Conservation (phyloP, 2,329 filamentous ascomycete genomes). For the Aureobasidium mangrovei region DNA sequence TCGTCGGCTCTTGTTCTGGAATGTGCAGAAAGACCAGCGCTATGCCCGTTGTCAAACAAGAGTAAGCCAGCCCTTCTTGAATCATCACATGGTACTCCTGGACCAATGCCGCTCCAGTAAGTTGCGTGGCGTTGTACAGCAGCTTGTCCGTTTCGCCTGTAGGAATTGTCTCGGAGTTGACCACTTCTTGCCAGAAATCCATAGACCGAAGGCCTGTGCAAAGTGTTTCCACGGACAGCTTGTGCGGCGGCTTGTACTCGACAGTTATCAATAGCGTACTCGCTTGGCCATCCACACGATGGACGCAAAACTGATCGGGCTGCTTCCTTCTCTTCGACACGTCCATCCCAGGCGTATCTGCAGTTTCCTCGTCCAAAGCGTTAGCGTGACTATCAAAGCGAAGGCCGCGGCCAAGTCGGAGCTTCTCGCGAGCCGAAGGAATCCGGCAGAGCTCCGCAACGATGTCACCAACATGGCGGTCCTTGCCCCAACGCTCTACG, state of each 20-base stretch:
- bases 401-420: slow-evolving; percentile 10
- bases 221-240: slow-evolving; percentile 17
- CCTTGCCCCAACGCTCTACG: slow-evolving; percentile 7
- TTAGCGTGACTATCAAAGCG: slow-evolving; percentile 9
- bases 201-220: slow-evolving; percentile 16
- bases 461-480: slow-evolving; percentile 3
- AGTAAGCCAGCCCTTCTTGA: slow-evolving; percentile 23
- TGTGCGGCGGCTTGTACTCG: slow-evolving; percentile 22
- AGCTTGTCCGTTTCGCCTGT: slow-evolving; percentile 15
- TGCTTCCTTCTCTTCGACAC: background rate
- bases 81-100: slow-evolving; percentile 27
- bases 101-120: slow-evolving; percentile 19
- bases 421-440: slow-evolving; percentile 1
- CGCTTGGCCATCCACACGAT: slow-evolving; percentile 2
- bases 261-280: slow-evolving; percentile 12
- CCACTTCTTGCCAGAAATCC: slow-evolving; percentile 19
- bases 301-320: slow-evolving; percentile 11
- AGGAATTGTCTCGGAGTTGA: slow-evolving; percentile 16
- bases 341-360: background rate
- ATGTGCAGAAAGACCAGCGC: slow-evolving; percentile 19
- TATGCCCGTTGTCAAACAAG: slow-evolving; percentile 22
- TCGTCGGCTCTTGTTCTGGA: slow-evolving; percentile 20
- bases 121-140: slow-evolving; percentile 20
- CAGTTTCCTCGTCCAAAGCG: slow-evolving; percentile 3
- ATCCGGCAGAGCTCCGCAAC: slow-evolving; percentile 6